phyloP scores from a whole-genome alignment of 129 eudicot genomes.

The Escallonia rubra region DNA sequence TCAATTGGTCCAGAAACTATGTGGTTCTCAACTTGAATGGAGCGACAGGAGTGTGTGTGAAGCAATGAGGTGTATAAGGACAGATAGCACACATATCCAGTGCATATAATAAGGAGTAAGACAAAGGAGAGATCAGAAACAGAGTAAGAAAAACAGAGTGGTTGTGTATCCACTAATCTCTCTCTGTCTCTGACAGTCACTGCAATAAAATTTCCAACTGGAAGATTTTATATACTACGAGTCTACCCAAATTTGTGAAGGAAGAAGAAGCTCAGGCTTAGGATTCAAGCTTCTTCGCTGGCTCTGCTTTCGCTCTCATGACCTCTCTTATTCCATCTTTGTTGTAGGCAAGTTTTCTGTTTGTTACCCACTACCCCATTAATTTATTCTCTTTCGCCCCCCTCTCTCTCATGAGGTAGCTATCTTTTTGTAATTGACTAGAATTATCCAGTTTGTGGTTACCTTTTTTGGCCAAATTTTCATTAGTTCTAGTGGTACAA shows the following conservation, averaged over 20 bases:
- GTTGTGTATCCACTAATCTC: conserved; percentile 27
- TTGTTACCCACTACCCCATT: background rate
- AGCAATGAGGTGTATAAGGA: conserved; percentile 18
- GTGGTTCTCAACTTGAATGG: conserved; percentile 7
- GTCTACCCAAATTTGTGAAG: background rate
- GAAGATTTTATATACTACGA: background rate
- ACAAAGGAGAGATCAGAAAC: background rate
- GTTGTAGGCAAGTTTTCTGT: background rate
- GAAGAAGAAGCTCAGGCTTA: background rate
- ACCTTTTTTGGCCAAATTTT: too few relatives aligned
- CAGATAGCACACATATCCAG: conserved; percentile 13
- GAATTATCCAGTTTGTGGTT: too few relatives aligned
- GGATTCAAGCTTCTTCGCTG: conserved; percentile 10
- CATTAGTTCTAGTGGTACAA: too few relatives aligned
- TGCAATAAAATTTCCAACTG: background rate
- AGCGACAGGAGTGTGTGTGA: conserved; percentile 35
- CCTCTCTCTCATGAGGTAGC: too few relatives aligned
- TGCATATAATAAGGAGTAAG: conserved; percentile 4
- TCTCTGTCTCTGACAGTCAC: conserved; percentile 17
- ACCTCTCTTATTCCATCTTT: background rate
- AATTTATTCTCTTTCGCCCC: background rate
- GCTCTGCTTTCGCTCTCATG: conserved; percentile 3
- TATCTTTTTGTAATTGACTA: too few relatives aligned
- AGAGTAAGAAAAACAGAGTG: conserved; percentile 11
- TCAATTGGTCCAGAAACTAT: conserved; percentile 13